These are phyloP conservation scores for Carnegiea gigantea DNA, from an alignment of 179 eudicot species.

Conservation along the genomic window DNA sequence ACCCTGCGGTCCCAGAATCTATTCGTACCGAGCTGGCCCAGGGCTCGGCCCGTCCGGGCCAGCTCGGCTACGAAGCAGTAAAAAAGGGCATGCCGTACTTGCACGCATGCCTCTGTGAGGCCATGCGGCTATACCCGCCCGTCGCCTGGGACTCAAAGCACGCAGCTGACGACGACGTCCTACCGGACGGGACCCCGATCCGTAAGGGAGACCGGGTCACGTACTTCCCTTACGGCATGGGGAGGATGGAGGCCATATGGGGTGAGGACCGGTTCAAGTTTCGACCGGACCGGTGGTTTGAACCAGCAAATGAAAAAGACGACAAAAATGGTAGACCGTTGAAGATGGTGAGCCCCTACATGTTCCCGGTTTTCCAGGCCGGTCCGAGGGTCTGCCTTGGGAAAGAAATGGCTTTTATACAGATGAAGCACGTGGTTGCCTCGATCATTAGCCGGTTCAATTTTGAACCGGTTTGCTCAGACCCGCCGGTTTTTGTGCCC, in stretches of 20 bases:
- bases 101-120: constrained; percentile 64
- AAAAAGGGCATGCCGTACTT: constrained; percentile 47
- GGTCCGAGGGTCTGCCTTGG: constrained; percentile 93
- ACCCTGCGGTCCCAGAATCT: constrained; percentile 4
- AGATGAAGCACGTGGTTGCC: constrained; percentile 80
- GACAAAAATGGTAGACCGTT: constrained; percentile 7
- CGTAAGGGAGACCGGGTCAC: constrained; percentile 65
- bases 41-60: not conserved
- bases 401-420: constrained; percentile 85
- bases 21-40: constrained; percentile 27
- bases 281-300: constrained; percentile 61
- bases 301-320: constrained; percentile 11
- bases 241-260: constrained; percentile 78
- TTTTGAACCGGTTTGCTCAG: constrained; percentile 39
- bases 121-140: constrained; percentile 80
- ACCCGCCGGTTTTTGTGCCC: constrained; percentile 59
- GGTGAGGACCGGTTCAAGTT: constrained; percentile 60
- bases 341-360: constrained; percentile 52
- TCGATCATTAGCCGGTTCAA: constrained; percentile 55
- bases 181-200: constrained; percentile 72
- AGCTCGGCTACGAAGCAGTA: constrained; percentile 37
- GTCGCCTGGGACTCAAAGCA: constrained; percentile 94
- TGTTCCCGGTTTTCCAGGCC: constrained; percentile 84
- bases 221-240: constrained; percentile 82
- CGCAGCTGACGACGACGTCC: constrained; percentile 45